Percentiles rank a stretch among this genome's conserved stretches.
Evolutionary conservation across 345 rosid species (phyloP).

Genomic region (Lepidium sativum): DNA sequence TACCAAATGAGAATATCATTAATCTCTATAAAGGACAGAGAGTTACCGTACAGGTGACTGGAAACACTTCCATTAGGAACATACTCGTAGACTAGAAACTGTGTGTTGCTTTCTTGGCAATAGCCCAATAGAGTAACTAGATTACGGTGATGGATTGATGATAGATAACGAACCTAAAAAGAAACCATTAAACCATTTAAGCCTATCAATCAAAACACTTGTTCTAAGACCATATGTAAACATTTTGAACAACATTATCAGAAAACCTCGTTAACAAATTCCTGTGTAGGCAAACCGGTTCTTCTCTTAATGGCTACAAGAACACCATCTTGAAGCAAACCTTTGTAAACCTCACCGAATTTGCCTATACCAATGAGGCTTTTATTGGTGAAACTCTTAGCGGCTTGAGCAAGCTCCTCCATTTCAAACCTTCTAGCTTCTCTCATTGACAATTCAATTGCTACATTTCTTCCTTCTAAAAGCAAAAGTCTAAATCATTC

Average conservation of each 20-base stretch:
- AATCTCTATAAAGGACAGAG: conserved; percentile 37
- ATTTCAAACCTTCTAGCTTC: conserved; percentile 79
- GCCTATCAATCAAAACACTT: neutral
- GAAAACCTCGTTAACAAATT: conserved; percentile 78
- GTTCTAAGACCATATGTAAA: neutral
- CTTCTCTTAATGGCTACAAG: conserved; percentile 89
- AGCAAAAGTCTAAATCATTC: neutral
- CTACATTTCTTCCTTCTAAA: conserved; percentile 58
- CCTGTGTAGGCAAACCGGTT: conserved; percentile 60
- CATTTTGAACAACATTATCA: neutral
- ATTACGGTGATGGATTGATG: conserved; percentile 78
- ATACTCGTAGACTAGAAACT: conserved; percentile 79
- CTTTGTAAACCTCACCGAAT: conserved; percentile 87
- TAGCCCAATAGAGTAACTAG: conserved; percentile 84
- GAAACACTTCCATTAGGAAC: conserved; percentile 97
- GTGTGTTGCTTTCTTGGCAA: conserved; percentile 77
- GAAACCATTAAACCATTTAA: neutral
- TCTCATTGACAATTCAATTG: conserved; percentile 54
- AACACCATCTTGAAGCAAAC: conserved; percentile 85
- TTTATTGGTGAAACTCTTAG: conserved; percentile 60
- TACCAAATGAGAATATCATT: conserved; percentile 4
- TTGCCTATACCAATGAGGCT: conserved; percentile 84
- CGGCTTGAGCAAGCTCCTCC: conserved; percentile 79
- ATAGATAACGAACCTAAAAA: conserved; percentile 70
- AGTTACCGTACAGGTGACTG: conserved; percentile 94